These are phyloP conservation scores for Paraglomus occultum DNA, from an alignment of 192 early-diverging fungal genomes.

Conservation along the genomic window DNA sequence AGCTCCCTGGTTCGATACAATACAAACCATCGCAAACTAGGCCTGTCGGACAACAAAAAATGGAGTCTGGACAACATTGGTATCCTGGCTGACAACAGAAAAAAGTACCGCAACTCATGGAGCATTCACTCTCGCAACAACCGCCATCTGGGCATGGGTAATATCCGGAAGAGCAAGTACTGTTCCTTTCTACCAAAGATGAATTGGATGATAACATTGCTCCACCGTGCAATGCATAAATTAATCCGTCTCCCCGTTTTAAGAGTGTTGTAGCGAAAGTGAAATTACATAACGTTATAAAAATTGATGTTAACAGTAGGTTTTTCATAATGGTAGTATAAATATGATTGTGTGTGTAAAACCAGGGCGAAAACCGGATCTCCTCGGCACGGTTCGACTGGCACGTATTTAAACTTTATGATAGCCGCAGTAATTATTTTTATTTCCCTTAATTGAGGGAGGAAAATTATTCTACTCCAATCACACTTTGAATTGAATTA, in stretches of 20 bases:
- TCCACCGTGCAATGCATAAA: not conserved
- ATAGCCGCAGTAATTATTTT: too few species aligned
- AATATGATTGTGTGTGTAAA: too few species aligned
- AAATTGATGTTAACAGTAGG: too few species aligned
- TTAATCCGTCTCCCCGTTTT: not conserved
- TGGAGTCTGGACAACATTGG: not conserved
- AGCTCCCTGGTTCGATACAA: too few species aligned
- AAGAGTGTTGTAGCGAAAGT: not conserved
- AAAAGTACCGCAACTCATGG: not conserved
- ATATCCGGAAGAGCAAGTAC: not conserved
- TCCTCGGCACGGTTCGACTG: too few species aligned
- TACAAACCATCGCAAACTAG: not conserved
- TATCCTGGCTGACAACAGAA: too few species aligned
- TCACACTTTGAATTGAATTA: too few species aligned
- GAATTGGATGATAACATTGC: not conserved
- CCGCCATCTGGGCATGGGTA: not conserved
- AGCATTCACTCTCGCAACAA: not conserved
- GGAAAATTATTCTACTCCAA: too few species aligned
- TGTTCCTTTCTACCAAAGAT: constrained; percentile 6
- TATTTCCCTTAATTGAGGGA: too few species aligned
- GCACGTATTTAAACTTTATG: too few species aligned
- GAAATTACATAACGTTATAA: not conserved
- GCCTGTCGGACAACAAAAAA: not conserved
- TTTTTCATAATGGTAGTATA: too few species aligned
- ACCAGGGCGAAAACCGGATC: too few species aligned